Evolutionary conservation across 2,329 filamentous ascomycete genomes (phyloP).

Genomic region (Fusarium chuoi): DNA sequence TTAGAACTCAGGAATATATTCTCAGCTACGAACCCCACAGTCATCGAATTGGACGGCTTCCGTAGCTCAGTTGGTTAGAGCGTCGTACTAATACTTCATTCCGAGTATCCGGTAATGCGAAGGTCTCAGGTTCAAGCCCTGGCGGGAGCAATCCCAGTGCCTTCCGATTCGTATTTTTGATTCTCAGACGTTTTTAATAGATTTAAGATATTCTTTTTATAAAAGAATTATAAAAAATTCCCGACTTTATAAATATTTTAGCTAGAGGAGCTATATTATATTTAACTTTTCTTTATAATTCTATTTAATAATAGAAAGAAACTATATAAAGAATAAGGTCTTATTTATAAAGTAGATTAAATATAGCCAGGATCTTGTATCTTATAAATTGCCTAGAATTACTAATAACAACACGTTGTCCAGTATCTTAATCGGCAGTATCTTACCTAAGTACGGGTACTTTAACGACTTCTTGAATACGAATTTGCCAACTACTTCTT

Average conservation of each 20-base stretch:
- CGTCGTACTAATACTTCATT: slow-evolving; percentile 26
- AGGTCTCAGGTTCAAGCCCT: slow-evolving; percentile 27
- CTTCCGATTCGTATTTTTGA: slow-evolving; percentile 1
- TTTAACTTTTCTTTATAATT: not conserved
- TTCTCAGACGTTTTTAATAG: not conserved
- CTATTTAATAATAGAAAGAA: not conserved
- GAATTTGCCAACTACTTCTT: not conserved
- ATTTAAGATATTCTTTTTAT: not conserved
- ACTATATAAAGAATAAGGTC: not conserved
- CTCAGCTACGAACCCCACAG: rapidly evolving
- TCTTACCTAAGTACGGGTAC: not conserved
- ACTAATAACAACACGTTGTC: not conserved
- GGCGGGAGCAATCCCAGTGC: slow-evolving; percentile 20
- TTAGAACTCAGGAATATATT: rapidly evolving
- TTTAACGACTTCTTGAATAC: not conserved
- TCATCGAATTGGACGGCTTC: slow-evolving; percentile 17
- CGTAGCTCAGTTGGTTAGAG: slow-evolving; percentile 27
- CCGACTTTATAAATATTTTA: not conserved
- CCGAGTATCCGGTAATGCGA: slow-evolving; percentile 19
- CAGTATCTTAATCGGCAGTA: not conserved
- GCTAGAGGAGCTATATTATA: not conserved
- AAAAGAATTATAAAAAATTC: not conserved
- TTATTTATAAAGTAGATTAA: not conserved
- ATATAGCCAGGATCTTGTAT: not conserved
- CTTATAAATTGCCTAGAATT: no score